Conservation (phyloP, 345 rosid genomes). For the Eutrema yunnanense region DNA sequence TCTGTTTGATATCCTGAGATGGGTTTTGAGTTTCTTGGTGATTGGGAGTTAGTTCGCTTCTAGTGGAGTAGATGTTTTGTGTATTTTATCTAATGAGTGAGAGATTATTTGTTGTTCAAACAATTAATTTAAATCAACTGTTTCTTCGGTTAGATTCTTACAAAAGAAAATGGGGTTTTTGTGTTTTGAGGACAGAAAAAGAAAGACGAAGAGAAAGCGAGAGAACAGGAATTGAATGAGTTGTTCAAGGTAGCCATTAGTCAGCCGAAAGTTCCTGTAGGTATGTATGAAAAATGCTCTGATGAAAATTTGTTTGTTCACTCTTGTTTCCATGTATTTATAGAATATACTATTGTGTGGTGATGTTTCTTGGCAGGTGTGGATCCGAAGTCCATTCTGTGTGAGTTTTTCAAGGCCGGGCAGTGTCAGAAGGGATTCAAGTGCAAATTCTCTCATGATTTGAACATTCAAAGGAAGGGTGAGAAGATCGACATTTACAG, state of each 20-base stretch:
- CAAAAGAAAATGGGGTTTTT: neutral
- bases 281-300: slow-evolving; percentile 27
- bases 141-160: neutral
- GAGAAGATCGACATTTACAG: slow-evolving; percentile 89
- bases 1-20: neutral
- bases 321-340: neutral
- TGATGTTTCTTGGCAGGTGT: slow-evolving; percentile 50
- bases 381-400: slow-evolving; percentile 90
- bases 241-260: slow-evolving; percentile 87
- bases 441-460: slow-evolving; percentile 94
- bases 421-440: slow-evolving; percentile 89
- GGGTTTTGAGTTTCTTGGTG: neutral
- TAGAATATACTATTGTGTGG: neutral
- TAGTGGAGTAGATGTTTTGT: neutral
- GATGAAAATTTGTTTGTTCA: neutral
- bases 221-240: slow-evolving; percentile 89
- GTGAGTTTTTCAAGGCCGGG: slow-evolving; percentile 86
- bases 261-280: slow-evolving; percentile 91
- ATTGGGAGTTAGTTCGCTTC: neutral
- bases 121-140: neutral
- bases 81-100: neutral
- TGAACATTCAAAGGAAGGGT: slow-evolving; percentile 96
- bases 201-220: slow-evolving; percentile 96
- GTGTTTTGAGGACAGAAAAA: slow-evolving; percentile 56
- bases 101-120: neutral